Percentiles rank a stretch among this genome's conserved stretches.
These are phyloP conservation scores for Leucosporidium creatinivorum DNA, from an alignment of 768 basidiomycete species.

Conservation along the genomic window DNA sequence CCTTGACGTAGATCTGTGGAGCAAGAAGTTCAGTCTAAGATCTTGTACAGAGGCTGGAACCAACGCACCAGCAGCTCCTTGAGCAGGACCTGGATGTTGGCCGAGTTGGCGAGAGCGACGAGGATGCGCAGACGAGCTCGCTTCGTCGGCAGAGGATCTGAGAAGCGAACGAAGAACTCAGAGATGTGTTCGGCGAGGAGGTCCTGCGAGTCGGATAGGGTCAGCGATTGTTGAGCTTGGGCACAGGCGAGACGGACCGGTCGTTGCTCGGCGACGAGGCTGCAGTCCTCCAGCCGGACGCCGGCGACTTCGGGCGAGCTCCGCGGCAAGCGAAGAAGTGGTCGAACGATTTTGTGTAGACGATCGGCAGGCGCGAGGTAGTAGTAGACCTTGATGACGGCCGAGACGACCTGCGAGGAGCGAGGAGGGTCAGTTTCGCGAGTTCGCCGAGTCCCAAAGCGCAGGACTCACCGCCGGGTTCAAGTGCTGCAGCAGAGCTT, in stretches of 20 bases:
- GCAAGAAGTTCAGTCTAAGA: constrained; percentile 7
- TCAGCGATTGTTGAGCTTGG: neutral
- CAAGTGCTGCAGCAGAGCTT: constrained; percentile 72
- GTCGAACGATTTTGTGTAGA: constrained; percentile 55
- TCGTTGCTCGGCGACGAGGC: constrained; percentile 55
- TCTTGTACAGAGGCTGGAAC: neutral
- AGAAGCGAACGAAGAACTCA: constrained; percentile 58
- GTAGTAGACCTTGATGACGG: constrained; percentile 64
- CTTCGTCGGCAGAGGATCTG: constrained; percentile 62
- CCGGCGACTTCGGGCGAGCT: constrained; percentile 60
- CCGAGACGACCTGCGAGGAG: constrained; percentile 62
- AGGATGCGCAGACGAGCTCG: constrained; percentile 68
- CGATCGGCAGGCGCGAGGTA: constrained; percentile 60
- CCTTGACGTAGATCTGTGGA: constrained; percentile 70
- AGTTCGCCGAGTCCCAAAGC: neutral
- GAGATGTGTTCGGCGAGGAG: constrained; percentile 59
- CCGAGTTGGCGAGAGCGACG: constrained; percentile 55
- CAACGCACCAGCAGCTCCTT: constrained; percentile 72
- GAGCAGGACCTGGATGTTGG: constrained; percentile 64
- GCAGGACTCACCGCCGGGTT: constrained; percentile 68
- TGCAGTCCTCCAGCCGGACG: constrained; percentile 64
- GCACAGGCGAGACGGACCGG: constrained; percentile 48
- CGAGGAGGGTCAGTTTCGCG: neutral
- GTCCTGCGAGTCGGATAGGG: constrained; percentile 43
- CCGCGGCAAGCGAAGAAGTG: constrained; percentile 62